These are phyloP conservation scores for Closterium sp. DNA, from an alignment of 139 green algal species.

Conservation along the genomic window DNA sequence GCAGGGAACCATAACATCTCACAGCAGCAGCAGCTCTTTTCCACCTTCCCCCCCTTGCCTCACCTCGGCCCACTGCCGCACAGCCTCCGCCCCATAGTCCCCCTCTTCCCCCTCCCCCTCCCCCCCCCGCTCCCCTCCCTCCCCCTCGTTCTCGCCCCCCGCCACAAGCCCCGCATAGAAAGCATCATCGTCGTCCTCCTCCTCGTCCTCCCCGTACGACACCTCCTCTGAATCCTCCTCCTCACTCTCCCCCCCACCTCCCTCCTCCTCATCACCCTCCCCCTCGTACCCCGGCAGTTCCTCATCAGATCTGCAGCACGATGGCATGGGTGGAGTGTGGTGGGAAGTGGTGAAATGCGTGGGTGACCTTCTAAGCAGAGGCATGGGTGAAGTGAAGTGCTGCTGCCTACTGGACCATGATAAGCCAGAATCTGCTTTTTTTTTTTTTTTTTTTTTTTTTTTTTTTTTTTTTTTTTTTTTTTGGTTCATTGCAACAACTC, in stretches of 20 bases:
- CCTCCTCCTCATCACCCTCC: background rate
- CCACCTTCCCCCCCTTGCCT: too few species aligned
- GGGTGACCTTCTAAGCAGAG: too few species aligned
- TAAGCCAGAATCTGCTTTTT: too few species aligned
- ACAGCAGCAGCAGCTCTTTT: too few species aligned
- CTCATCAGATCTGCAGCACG: background rate
- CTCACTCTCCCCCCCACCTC: background rate
- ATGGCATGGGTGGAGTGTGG: background rate
- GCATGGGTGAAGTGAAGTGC: too few species aligned
- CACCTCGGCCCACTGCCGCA: background rate
- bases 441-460: too few species aligned
- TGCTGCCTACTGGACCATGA: too few species aligned
- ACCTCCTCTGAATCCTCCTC: background rate
- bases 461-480: too few species aligned
- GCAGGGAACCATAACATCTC: too few species aligned
- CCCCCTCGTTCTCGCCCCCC: background rate
- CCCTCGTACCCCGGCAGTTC: background rate
- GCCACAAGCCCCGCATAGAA: background rate
- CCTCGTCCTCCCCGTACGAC: background rate
- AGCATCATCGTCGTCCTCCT: background rate
- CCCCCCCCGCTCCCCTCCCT: background rate
- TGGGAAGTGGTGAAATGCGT: background rate
- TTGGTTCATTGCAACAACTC: too few species aligned
- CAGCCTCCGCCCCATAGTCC: background rate
- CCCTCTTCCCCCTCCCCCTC: background rate